Evolutionary conservation across 2,329 filamentous ascomycete genomes (phyloP), one percentile per base, ranked within the genome.

Genomic region (Sarocladiaceae sp.): DNA sequence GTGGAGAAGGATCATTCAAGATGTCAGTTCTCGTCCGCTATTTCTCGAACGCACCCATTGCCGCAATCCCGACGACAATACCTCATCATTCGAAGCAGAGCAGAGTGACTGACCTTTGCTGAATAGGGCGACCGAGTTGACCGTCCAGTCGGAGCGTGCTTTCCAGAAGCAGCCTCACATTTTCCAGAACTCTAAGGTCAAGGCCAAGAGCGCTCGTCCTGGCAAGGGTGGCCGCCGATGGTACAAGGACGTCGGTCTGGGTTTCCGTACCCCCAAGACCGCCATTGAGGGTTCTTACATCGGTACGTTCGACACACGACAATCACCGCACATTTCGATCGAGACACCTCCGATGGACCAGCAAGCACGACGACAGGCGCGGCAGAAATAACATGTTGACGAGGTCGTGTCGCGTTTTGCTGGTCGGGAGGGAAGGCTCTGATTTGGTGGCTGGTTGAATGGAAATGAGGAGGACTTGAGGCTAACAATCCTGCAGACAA

Each of bases 131-230:
- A 96, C 91, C 84, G 91, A 96, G 84, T 84, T 97, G 82, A 96
- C 91, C 77, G 94, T 99, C 79, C 94, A 99, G 87, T 95, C 90
- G 76, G 94, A 99, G 88, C 93, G 94, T 83, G 94, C 94, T 84
- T 99, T 89, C 90, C 94, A 97, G 81, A 99, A 99, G 88, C 93
- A 99, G 86, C 94, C 94, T 77, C 94, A 99, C 80, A 96, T 99
- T 84, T 99, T 97, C 90, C 86, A 89, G 71, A 97, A 97, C 87
- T 83, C 87, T 74, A 99, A 99, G 88, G 80, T 82, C 76, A 90
- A 91, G 83, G 78, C 85, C 73, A 87, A 88, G 78, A 90, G 88
- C 74, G 80, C 80, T 76, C 87, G 86, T 75, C 87, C 87, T 68
- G 91, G 91, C 76, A 95, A 96, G 86, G 88, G 84, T 75, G 90